Base-by-base conservation (phyloP, 164 flowering plant genomes). In the Taxillus chinensis region DNA sequence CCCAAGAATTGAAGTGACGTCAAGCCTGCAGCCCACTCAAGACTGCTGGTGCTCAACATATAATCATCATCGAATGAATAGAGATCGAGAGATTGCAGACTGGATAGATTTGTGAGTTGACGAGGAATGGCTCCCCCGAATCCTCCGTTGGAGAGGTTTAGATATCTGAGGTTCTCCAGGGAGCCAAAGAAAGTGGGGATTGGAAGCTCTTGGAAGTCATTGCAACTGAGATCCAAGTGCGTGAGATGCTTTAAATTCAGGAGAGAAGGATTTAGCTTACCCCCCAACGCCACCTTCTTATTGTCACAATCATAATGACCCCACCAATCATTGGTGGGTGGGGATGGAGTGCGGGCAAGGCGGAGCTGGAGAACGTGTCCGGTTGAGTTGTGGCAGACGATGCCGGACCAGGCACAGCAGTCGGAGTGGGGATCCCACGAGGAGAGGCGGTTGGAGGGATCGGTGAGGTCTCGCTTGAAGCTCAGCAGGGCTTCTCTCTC, bases 11-110 rank as follows among this genome's bases (percentile, higher is more conserved):
- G 43, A 54, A 74, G 64, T 43, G 69, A 68, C 45, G 64, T 60
- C n/a, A 71, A 65, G 52, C 64, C 49, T 9, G 61, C 42, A 0
- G 74, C 49, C 80, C 77, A 77, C 1, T 51, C 39, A 8, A 71
- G 55, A 45, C 40, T 41, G 1, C 38, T 39, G 3, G 3, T 48
- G 13, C 12, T 11, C 4, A 7, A 7, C 51, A 7, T 48, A 48
- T 48, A 3, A 4, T 11, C 3, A 11, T 48, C 12, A 48, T 11
- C 13, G 0, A 27, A 0, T 27, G 27, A 27, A 27, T 14, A 1
- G 4, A 48, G 51, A 3, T 3, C 51, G 12, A 48, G 51, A 48
- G 4, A 8, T 1, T 14, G 51, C 51, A 48, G 12, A 14, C 51
- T 48, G 9, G 51, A 48, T 8, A 48, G 51, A 14, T 48, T 48